Conservation (phyloP, 75 land plant genomes). For the Pseudotsuga menziesii region DNA sequence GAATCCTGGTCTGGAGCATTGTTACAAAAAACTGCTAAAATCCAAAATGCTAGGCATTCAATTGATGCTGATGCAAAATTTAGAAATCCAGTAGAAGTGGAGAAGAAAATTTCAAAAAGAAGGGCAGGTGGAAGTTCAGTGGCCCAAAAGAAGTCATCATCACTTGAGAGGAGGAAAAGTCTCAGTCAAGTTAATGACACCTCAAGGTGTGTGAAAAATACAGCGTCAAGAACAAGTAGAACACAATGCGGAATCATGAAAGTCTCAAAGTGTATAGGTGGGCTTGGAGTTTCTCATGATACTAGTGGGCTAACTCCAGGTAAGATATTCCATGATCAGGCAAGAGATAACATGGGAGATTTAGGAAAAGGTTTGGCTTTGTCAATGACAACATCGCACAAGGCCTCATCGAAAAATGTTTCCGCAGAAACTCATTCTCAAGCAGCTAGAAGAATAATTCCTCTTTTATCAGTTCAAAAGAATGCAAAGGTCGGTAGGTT, state of each 20-base stretch:
- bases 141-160: neutral
- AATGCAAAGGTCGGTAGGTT: neutral
- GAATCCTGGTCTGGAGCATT: slow-evolving; percentile 2
- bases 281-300: slow-evolving; percentile 4
- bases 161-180: slow-evolving; percentile 8
- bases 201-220: neutral
- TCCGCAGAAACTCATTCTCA: neutral
- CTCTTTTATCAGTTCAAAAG: neutral
- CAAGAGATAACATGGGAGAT: neutral
- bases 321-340: slow-evolving; percentile 1
- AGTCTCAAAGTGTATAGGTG: neutral
- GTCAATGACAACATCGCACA: neutral
- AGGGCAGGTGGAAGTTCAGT: neutral
- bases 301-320: neutral
- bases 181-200: slow-evolving; percentile 3
- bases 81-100: neutral
- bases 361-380: neutral
- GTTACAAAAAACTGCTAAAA: neutral
- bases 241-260: neutral
- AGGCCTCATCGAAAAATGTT: neutral
- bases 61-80: neutral
- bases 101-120: neutral
- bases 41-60: neutral
- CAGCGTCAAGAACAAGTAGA: neutral
- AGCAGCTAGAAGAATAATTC: slow-evolving; percentile 4